Conservation (phyloP, 2,329 filamentous ascomycete genomes). For the Dothideomycetes sp. region DNA sequence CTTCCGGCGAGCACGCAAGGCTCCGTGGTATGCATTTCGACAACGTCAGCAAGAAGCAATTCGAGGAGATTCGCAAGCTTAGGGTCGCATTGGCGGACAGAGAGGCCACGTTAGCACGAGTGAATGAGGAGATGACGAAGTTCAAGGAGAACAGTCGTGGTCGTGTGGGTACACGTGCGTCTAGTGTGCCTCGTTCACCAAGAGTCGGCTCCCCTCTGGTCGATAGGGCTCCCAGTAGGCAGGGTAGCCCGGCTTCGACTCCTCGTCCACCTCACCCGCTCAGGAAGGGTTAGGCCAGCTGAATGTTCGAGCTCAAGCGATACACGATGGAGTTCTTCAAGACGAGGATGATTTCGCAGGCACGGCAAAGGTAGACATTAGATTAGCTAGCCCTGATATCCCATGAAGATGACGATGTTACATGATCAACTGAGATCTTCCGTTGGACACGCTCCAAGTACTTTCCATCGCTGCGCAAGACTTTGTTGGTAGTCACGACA, state of each 20-base stretch:
- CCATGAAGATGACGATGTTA: too few species aligned
- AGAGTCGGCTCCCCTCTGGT: constrained; percentile 24
- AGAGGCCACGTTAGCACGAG: constrained; percentile 22
- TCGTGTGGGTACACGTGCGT: constrained; percentile 27
- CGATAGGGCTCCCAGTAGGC: constrained; percentile 22
- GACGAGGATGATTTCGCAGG: too few species aligned
- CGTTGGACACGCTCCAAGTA: too few species aligned
- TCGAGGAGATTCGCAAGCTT: constrained; percentile 22
- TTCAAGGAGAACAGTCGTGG: constrained; percentile 26
- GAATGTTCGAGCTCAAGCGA: too few species aligned
- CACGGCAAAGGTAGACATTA: too few species aligned
- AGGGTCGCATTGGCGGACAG: constrained; percentile 21
- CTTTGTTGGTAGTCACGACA: too few species aligned
- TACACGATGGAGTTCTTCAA: too few species aligned
- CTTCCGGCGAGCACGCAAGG: constrained; percentile 21
- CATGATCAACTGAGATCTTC: too few species aligned
- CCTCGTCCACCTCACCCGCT: constrained; percentile 4
- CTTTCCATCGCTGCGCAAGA: too few species aligned
- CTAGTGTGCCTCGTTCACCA: constrained; percentile 29
- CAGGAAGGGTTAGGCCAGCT: too few species aligned
- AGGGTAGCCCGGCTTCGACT: constrained; percentile 23
- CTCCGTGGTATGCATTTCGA: constrained; percentile 21
- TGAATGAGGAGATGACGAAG: constrained; percentile 27
- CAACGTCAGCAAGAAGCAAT: constrained; percentile 17
- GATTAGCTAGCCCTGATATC: too few species aligned